phyloP scores from a whole-genome alignment of 441 rosid genomes.

The Gossypium gossypioides region DNA sequence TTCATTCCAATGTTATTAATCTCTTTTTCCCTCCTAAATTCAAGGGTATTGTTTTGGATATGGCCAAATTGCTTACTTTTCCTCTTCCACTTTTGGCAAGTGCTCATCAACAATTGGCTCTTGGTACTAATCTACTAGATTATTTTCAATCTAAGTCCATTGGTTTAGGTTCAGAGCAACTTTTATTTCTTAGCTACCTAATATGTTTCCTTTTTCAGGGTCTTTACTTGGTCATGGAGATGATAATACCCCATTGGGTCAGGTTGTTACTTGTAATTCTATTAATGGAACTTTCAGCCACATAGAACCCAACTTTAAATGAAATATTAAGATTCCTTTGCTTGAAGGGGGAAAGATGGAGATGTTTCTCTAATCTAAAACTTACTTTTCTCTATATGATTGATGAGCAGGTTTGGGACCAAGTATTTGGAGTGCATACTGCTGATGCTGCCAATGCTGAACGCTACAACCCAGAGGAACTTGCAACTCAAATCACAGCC shows the following conservation, averaged over 20 bases:
- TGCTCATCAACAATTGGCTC: constrained; percentile 78
- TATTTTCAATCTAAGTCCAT: constrained; percentile 5
- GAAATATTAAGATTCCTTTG: not conserved
- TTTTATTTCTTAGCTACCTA: constrained; percentile 13
- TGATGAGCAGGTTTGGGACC: constrained; percentile 60
- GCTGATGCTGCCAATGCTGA: constrained; percentile 54
- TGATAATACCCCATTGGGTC: constrained; percentile 38
- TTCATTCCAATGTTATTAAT: constrained; percentile 16
- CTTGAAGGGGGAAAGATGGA: not conserved
- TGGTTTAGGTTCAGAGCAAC: constrained; percentile 7
- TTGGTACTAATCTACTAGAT: constrained; percentile 37
- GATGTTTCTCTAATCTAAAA: not conserved
- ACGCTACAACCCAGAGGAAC: constrained; percentile 60
- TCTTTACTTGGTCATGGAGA: constrained; percentile 41
- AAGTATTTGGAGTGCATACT: constrained; percentile 53
- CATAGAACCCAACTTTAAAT: not conserved
- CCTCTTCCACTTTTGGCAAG: constrained; percentile 76
- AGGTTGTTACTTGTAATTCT: constrained; percentile 38
- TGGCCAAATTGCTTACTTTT: constrained; percentile 65
- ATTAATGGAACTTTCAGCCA: constrained; percentile 6
- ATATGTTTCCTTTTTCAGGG: constrained; percentile 38
- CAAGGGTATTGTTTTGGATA: constrained; percentile 58
- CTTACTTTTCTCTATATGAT: not conserved
- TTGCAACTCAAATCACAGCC: constrained; percentile 46
- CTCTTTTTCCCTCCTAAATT: constrained; percentile 18